Conservation (phyloP, 345 rosid genomes). For the Balakata baccata region DNA sequence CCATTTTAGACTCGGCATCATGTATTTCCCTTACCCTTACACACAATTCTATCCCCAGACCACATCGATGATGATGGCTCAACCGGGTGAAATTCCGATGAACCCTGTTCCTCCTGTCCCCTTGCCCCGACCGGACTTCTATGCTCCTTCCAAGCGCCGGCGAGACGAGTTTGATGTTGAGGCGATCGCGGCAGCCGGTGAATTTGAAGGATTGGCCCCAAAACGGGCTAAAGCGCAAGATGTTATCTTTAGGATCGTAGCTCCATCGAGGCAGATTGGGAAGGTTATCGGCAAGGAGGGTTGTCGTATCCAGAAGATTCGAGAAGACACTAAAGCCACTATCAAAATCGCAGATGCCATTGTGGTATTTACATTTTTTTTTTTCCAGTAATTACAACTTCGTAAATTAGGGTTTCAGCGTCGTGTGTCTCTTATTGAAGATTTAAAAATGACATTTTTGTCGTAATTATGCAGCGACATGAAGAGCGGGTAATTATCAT, state of each 20-base stretch:
- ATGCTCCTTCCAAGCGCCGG: slow-evolving; percentile 37
- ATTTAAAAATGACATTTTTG: not conserved
- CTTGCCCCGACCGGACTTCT: not conserved
- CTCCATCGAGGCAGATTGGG: slow-evolving; percentile 65
- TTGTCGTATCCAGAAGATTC: slow-evolving; percentile 60
- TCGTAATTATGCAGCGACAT: slow-evolving; percentile 41
- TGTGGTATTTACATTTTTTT: slow-evolving; percentile 24
- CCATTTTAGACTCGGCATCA: not conserved
- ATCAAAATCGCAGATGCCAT: slow-evolving; percentile 63
- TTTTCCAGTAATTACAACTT: not conserved
- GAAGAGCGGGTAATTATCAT: slow-evolving; percentile 75
- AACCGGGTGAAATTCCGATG: slow-evolving; percentile 22
- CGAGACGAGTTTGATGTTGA: slow-evolving; percentile 35
- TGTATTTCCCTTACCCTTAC: slow-evolving; percentile 6
- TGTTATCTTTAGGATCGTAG: slow-evolving; percentile 52
- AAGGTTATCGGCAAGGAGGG: slow-evolving; percentile 68
- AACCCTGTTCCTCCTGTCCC: slow-evolving; percentile 15
- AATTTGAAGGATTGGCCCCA: slow-evolving; percentile 26
- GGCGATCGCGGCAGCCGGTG: slow-evolving; percentile 24
- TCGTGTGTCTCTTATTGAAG: not conserved
- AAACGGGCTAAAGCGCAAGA: slow-evolving; percentile 51
- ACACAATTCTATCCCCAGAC: slow-evolving; percentile 11
- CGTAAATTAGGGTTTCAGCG: slow-evolving; percentile 4
- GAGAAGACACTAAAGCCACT: slow-evolving; percentile 67
- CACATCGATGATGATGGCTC: slow-evolving; percentile 21